A percentile compares a stretch with the other conserved stretches of the same genome.
Evolutionary conservation across 2,329 filamentous ascomycete genomes (phyloP).

Genomic region (Neofusicoccum cordaticola): DNA sequence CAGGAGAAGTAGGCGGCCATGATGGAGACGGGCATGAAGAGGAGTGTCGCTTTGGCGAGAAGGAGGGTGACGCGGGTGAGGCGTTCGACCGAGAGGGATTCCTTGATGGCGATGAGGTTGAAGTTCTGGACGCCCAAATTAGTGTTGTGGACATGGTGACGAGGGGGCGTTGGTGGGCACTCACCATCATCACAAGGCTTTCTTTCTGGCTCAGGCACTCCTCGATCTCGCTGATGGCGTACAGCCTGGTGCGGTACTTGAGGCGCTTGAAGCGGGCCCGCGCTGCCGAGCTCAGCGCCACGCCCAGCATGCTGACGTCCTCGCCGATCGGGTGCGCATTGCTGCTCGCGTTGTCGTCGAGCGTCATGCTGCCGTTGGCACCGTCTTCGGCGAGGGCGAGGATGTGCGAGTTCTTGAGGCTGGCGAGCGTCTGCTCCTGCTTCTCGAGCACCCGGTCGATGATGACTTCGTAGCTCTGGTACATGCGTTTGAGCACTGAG

Average conservation of each 20-base stretch:
- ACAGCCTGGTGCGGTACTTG: constrained; percentile 57
- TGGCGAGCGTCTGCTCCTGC: constrained; percentile 42
- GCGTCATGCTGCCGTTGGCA: constrained; percentile 30
- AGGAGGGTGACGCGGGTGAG: constrained; percentile 70
- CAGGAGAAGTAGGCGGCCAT: constrained; percentile 74
- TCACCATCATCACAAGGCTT: constrained; percentile 64
- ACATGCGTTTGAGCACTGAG: constrained; percentile 59
- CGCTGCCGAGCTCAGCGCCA: constrained; percentile 49
- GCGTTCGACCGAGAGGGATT: constrained; percentile 68
- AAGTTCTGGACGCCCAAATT: constrained; percentile 57
- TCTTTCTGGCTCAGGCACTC: constrained; percentile 69
- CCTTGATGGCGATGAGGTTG: constrained; percentile 72
- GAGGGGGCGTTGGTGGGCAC: constrained; percentile 21
- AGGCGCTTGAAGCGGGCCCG: constrained; percentile 59
- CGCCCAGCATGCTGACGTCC: constrained; percentile 42
- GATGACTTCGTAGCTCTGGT: constrained; percentile 59
- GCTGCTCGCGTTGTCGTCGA: constrained; percentile 26
- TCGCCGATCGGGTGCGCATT: constrained; percentile 18
- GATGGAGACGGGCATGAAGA: constrained; percentile 72
- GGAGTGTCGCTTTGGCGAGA: constrained; percentile 70
- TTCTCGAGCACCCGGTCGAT: constrained; percentile 57
- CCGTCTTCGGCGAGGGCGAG: constrained; percentile 23
- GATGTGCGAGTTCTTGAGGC: constrained; percentile 44
- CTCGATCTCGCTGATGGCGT: constrained; percentile 61
- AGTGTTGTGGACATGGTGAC: not conserved